These are phyloP conservation scores for Populus hybrid DNA, from an alignment of 441 rosid species.

Conservation along the genomic window DNA sequence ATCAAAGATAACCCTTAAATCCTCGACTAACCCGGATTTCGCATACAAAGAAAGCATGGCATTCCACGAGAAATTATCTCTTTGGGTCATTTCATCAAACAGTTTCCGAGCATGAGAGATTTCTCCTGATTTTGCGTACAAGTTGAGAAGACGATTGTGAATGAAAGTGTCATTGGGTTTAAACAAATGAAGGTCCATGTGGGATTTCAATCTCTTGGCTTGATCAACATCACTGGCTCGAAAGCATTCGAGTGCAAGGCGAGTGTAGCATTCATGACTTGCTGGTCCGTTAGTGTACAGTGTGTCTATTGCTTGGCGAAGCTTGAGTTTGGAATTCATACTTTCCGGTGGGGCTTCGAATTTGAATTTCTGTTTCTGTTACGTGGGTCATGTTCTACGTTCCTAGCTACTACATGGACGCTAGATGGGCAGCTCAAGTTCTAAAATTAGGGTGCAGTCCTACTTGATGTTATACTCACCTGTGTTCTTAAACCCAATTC, in stretches of 20 bases:
- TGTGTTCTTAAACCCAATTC: too few species aligned
- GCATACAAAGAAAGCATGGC: constrained; percentile 60
- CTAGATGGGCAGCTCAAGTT: too few species aligned
- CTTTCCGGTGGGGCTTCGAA: not conserved
- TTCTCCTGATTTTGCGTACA: constrained; percentile 38
- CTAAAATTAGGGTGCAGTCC: not conserved
- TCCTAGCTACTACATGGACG: not conserved
- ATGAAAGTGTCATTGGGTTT: constrained; percentile 39
- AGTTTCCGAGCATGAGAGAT: constrained; percentile 13
- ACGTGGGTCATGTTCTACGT: not conserved
- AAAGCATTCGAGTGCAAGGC: constrained; percentile 49
- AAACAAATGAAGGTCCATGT: constrained; percentile 47
- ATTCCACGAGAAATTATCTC: constrained; percentile 58
- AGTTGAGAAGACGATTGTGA: constrained; percentile 54
- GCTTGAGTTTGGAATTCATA: constrained; percentile 37
- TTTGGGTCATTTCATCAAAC: constrained; percentile 35
- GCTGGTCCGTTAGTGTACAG: constrained; percentile 31
- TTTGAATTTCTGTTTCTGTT: constrained; percentile 22
- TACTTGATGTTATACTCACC: not conserved
- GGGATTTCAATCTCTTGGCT: constrained; percentile 48
- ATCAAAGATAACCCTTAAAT: constrained; percentile 58
- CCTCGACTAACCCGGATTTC: constrained; percentile 30
- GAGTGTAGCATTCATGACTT: constrained; percentile 41
- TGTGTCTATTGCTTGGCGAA: constrained; percentile 41
- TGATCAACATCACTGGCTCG: constrained; percentile 44